Evolutionary conservation across 768 basidiomycete species (phyloP), one percentile per base, ranked within the genome.

Genomic region (Terana coerulea): DNA sequence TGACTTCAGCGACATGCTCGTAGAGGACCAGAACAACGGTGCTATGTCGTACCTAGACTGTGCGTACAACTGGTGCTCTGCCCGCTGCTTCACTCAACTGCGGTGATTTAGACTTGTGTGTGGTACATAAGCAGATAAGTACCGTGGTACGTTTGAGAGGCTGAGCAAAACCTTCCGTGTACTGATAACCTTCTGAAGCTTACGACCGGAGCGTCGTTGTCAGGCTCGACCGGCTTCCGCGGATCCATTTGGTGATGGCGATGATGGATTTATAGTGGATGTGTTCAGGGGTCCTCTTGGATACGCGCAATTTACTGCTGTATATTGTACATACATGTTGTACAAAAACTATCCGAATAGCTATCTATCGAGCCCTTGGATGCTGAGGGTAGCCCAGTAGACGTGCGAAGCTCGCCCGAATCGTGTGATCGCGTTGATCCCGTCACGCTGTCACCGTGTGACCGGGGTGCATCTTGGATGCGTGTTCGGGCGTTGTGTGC

Each of bases 11-110:
- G 97, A 99, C 70, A 89, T 97, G 89, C 76, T 99, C 11, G 84
- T 97, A 22, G 97, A 99, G 72, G 97, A 99, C 69, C 81, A 87
- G 66, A 99, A 99, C 64, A 97, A 95, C 60, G 94, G 90, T n/a
- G 87, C 86, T 0, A 79, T 95, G 83, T 86, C 90, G 1, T 97
- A 95, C 69, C 69, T 85, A 5, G 92, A 97, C 65, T 94, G 93
- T 95, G 61, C 57, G 84, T 75, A 5, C 8, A 30, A 2, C 31
- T 51, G 48, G n/a, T n/a, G n/a, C n/a, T n/a, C n/a, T n/a, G n/a
- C n/a, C 22, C n/a, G 46, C 17, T 4, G 8, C 15, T 3, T 34
- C 19, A 17, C n/a, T 44, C 39, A 17, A 15, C 12, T 30, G 2
- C 25, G 35, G n/a, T 24, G 28, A 3, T 17, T 29, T 48, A 70